These are phyloP conservation scores for Lepiota venenata DNA, from an alignment of 768 basidiomycete genomes.

Conservation along the genomic window DNA sequence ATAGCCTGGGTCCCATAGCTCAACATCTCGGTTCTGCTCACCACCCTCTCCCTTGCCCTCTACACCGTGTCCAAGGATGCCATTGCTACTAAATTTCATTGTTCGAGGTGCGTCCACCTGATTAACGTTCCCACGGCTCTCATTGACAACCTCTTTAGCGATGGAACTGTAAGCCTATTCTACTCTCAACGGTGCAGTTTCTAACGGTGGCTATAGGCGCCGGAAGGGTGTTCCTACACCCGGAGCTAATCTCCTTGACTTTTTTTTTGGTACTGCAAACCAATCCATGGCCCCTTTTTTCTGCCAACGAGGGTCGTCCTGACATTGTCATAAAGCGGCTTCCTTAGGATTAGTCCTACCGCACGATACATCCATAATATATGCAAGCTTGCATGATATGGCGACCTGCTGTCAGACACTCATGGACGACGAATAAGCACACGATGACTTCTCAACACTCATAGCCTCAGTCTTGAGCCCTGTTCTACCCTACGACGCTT, in stretches of 20 bases:
- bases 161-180: slow-evolving; percentile 48
- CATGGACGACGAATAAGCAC: too few relatives aligned
- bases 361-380: too few relatives aligned
- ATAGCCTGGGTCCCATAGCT: slow-evolving; percentile 93
- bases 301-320: background rate
- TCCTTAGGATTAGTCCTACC: too few relatives aligned
- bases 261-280: slow-evolving; percentile 4
- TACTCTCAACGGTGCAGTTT: background rate
- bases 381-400: too few relatives aligned
- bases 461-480: too few relatives aligned
- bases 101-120: slow-evolving; percentile 61
- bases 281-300: background rate
- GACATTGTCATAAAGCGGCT: background rate
- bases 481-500: too few relatives aligned
- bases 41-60: slow-evolving; percentile 80
- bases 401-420: too few relatives aligned
- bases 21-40: slow-evolving; percentile 79
- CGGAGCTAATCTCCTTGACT: slow-evolving; percentile 21
- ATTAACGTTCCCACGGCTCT: background rate
- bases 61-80: slow-evolving; percentile 82
- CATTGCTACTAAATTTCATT: slow-evolving; percentile 76
- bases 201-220: slow-evolving; percentile 14
- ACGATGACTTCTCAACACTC: too few relatives aligned
- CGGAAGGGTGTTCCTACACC: slow-evolving; percentile 27
- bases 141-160: slow-evolving; percentile 32